Conservation (phyloP, 169 alveolate species). For the Plasmodium vinckei region DNA sequence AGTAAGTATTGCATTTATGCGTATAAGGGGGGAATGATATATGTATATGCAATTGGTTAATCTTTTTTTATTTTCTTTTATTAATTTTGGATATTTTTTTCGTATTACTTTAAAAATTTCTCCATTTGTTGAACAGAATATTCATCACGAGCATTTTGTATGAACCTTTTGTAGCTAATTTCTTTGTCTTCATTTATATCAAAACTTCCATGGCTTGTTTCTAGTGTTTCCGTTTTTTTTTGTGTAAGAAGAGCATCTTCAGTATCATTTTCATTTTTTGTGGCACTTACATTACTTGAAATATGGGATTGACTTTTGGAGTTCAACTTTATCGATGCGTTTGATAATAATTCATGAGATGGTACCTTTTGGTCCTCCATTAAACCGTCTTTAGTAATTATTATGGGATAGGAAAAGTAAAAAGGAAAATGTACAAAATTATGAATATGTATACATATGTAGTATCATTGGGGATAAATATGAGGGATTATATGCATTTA, state of each 20-base stretch:
- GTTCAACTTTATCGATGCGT: conserved; percentile 4
- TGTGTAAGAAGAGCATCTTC: not conserved
- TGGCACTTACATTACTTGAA: no score
- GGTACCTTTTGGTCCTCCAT: not conserved
- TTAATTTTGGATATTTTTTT: conserved; percentile 8
- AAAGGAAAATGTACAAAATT: not conserved
- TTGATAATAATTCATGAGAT: conserved; percentile 13
- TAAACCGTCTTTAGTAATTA: not conserved
- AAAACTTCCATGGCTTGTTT: conserved; percentile 5
- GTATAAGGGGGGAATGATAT: not conserved
- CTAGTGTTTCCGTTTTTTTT: not conserved
- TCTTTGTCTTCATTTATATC: conserved; percentile 23
- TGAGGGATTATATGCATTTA: not conserved
- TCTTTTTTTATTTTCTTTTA: not conserved
- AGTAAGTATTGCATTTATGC: not conserved
- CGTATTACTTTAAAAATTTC: conserved; percentile 55
- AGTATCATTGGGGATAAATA: not conserved
- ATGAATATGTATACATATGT: conserved; percentile 10
- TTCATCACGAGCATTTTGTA: conserved; percentile 33
- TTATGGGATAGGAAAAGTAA: not conserved
- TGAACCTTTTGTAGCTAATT: conserved; percentile 22
- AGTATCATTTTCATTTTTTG: no score
- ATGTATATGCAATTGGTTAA: no score
- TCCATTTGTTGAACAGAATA: conserved; percentile 61
- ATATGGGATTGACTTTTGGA: no score